Base-by-base conservation (phyloP, 176 grass and related monocot species). In the Phyllostachys edulis region DNA sequence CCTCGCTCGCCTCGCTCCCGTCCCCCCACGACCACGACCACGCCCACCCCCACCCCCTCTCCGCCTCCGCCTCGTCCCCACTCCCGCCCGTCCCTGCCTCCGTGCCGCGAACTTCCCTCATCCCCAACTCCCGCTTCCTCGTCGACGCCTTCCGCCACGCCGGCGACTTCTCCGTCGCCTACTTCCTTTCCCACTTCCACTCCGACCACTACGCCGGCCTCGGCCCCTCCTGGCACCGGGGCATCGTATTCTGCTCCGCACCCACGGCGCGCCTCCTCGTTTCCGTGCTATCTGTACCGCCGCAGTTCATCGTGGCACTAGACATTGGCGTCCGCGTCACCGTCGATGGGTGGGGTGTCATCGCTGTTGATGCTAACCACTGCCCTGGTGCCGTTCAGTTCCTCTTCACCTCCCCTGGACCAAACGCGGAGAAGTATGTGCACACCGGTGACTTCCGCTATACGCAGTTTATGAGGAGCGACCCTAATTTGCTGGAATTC, bases 161-260 rank as follows among this genome's bases (percentile, higher is more conserved):
- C 17, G 93, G 93, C 13, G 93, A 98, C 71, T 96, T 94, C 87
- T 92, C 91, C 27, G 85, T 87, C 55, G 77, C 96, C 38, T 98
- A 98, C 83, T 98, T 98, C 10, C 89, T 98, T 40, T 95, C 96
- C 63, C 96, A 98, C 85, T 98, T 98, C 87, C 96, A 98, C 85
- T 90, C 96, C 20, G 96, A 98, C 42, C 96, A 98, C 77, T 92
- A 98, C 85, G 56, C 73, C 14, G 91, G 96, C 64, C 89, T 98
- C 37, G 37, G 85, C 17, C 89, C 85, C 60, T 83, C 85, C 61
- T 98, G 96, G 96, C 83, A 78, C 81, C 80, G 89, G n/a, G 96
- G 96, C 5, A 71, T 98, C 67, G 61, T 98, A 41, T 93, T 93
- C 83, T 98, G 93, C 82, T 89, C 96, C 47, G 80, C 75, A 9